Evolutionary conservation across 192 early-diverging fungal species (phyloP).

Genomic region (Linnemannia schmuckeri): DNA sequence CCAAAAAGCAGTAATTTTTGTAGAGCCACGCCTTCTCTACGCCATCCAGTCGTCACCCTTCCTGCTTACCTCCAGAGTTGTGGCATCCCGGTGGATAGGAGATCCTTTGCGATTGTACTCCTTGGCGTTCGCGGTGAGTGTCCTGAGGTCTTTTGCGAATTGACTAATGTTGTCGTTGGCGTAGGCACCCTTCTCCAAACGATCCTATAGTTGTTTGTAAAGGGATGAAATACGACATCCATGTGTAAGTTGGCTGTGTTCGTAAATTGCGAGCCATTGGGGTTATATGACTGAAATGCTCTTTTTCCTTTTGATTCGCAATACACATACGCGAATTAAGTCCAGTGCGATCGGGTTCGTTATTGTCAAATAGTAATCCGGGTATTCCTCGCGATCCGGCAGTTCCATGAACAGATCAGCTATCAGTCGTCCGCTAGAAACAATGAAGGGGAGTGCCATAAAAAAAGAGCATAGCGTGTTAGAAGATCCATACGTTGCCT

Average conservation of each 20-base stretch:
- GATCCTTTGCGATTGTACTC: constrained; percentile 57
- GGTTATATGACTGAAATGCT: not conserved
- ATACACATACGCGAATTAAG: constrained; percentile 34
- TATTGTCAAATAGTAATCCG: constrained; percentile 81
- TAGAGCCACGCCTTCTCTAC: not conserved
- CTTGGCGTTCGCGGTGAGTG: constrained; percentile 51
- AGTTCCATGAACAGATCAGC: constrained; percentile 86
- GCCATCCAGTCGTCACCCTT: not conserved
- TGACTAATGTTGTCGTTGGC: constrained; percentile 27
- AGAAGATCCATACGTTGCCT: not conserved
- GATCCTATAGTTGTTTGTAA: constrained; percentile 12
- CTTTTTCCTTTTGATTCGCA: not conserved
- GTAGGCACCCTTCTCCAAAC: constrained; percentile 36
- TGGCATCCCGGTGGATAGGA: constrained; percentile 53
- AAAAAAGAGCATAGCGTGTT: too few species aligned
- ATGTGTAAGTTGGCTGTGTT: not conserved
- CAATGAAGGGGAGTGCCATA: not conserved
- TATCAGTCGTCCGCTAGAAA: constrained; percentile 66
- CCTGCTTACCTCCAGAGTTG: constrained; percentile 45
- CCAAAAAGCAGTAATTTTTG: not conserved
- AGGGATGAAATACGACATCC: not conserved
- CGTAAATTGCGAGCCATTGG: too few species aligned
- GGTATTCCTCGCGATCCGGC: constrained; percentile 82
- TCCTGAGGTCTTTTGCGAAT: constrained; percentile 39
- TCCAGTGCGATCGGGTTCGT: constrained; percentile 46